Evolutionary conservation across 257 asterid genomes (phyloP).

Genomic region (Nicotiana tomentosiformis): DNA sequence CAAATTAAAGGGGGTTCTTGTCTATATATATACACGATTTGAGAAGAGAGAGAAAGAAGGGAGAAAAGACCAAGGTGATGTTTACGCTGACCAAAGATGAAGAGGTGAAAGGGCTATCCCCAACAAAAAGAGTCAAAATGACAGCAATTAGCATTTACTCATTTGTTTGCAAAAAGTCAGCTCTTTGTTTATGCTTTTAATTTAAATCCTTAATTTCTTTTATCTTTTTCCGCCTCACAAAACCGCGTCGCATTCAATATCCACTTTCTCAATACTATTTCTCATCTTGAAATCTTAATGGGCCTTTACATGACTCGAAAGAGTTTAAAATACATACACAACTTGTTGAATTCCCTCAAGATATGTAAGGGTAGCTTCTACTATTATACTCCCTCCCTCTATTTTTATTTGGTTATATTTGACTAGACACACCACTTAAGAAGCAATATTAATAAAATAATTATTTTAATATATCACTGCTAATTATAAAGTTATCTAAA

Average conservation of each 20-base stretch:
- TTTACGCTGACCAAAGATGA: conserved; percentile 27
- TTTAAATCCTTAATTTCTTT: neutral
- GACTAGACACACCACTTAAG: too few species aligned
- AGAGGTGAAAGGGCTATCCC: conserved; percentile 24
- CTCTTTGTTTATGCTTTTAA: conserved; percentile 1
- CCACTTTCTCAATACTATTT: neutral
- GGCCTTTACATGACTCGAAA: neutral
- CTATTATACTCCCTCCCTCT: too few species aligned
- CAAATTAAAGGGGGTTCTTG: conserved; percentile 19
- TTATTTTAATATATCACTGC: too few species aligned
- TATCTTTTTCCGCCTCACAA: conserved; percentile 21
- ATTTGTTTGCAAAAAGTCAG: conserved; percentile 47
- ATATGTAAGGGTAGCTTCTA: too few species aligned
- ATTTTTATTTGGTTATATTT: too few species aligned
- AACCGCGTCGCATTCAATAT: conserved; percentile 51
- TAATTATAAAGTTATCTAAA: too few species aligned
- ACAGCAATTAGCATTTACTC: conserved; percentile 66
- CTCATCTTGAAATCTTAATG: neutral
- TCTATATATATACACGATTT: conserved; percentile 7
- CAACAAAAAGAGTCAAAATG: conserved; percentile 46
- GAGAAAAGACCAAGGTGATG: conserved; percentile 22
- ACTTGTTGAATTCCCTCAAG: too few species aligned
- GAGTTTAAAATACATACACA: too few species aligned
- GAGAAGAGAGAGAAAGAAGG: conserved; percentile 11
- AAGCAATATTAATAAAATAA: too few species aligned